Evolutionary conservation across 2,329 filamentous ascomycete species (phyloP), one percentile per base, ranked within the genome.

Genomic region (Fusarium veterinarium): DNA sequence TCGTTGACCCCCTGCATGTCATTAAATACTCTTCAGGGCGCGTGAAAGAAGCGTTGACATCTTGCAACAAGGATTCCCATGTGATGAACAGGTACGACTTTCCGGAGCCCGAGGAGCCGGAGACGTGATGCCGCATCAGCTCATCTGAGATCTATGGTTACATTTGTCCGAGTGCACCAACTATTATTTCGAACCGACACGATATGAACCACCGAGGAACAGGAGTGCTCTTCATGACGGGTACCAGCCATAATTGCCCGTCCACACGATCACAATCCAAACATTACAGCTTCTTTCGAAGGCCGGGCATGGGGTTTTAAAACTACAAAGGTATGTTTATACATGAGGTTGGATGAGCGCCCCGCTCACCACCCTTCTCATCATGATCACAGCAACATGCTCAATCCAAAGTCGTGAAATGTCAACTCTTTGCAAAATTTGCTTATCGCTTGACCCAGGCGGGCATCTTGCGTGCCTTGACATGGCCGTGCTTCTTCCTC

Each of bases 381-480:
- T 60, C 64, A 67, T 61, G 67, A 59, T 72, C 68, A 60, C 62
- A 68, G 63, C 55, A 51, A 53, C 60, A 56, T 64, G 60, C 67
- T 71, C 68, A 57, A 69, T 53, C 58, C 60, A 65, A 64, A 69
- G 56, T 59, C 44, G 58, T 46, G 67, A 46, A 69, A 67, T 63
- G 53, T 44, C 49, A 67, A 53, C 46, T 59, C 38, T 53, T 45
- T 57, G 63, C 37, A 55, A 56, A 72, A 51, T 51, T 46, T 58
- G 55, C 59, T 80, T 87, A 91, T 85, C 89, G 85, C 91, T 98
- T 98, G 88, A 98, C 95, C 96, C 97, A 99, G 78, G 96, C 90
- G 68, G 95, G 95, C 91, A 93, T 97, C 91, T 99, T 99, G 84
- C 96, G 93, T 65, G 96, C 95, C 89, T 99, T 99, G 85, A 97